Conservation (phyloP, 345 rosid species). For the Corchorus olitorius region DNA sequence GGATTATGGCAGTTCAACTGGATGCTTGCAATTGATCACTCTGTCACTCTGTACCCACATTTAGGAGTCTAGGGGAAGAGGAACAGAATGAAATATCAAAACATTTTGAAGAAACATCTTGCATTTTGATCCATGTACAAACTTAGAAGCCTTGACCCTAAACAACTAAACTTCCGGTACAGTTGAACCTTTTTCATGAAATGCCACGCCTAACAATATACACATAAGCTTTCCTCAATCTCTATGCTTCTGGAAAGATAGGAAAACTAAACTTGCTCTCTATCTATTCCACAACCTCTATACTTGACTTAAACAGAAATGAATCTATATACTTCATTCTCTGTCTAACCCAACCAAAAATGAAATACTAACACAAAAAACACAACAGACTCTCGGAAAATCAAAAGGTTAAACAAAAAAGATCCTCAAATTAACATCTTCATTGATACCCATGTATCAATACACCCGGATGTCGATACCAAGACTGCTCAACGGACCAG, state of each 20-base stretch:
- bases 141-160: neutral
- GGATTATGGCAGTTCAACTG: neutral
- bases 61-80: neutral
- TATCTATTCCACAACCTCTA: neutral
- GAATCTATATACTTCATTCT: neutral
- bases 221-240: slow-evolving; percentile 7
- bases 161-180: neutral
- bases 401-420: neutral
- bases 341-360: slow-evolving; percentile 9
- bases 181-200: neutral
- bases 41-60: neutral
- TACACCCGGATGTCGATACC: slow-evolving; percentile 35
- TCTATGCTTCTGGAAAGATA: slow-evolving; percentile 13
- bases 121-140: neutral
- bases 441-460: slow-evolving; percentile 14
- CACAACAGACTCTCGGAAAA: neutral
- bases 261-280: neutral
- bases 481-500: slow-evolving; percentile 28
- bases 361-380: slow-evolving; percentile 6
- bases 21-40: neutral
- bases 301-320: neutral
- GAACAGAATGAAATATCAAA: neutral
- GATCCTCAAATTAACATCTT: slow-evolving; percentile 13
- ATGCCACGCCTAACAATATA: neutral
- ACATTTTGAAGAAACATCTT: neutral